Base-by-base conservation (phyloP, 352 stramenopile genomes). In the Phytopythium kandeliae region DNA sequence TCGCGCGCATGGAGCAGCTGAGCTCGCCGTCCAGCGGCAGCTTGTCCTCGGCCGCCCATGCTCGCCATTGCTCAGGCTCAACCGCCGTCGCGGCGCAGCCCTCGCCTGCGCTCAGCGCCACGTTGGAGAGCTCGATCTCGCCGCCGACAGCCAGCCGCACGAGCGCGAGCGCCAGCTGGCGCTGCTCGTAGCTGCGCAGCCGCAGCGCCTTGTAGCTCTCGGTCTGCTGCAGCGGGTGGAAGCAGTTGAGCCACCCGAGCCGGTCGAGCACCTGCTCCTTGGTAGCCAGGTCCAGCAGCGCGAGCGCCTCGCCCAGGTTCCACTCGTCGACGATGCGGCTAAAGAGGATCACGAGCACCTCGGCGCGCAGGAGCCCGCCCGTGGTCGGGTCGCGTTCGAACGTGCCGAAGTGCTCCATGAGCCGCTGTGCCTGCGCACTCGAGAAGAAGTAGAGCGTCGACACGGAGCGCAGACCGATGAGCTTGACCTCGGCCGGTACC, bases 361-460 rank as follows among this genome's bases (percentile, higher is more conserved):
- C 79, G 16, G 76, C 72, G 30, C 79, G 72, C 35, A 82, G 71
- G 0, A 90, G 57, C 9, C 47, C 65, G 4, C 77, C 77, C 4
- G 75, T 81, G 28, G 69, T 60, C 11, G 67, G 49, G 13, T 87
- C 58, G 24, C 78, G 69, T 55, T 88, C 79, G 41, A 87, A 90
- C 16, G 76, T 85, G 24, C 74, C 76, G 47, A 88, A 90, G 46
- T 88, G 70, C 49, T 90, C 79, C 79, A 90, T 90, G 37, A 90
- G 54, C 10, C 79, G 74, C 62, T 90, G 79, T 22, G 61, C 44
- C 31, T 90, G 79, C 46, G 67, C 78, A 48, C 72, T 79, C 13
- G 78, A 81, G 37, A 88, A 90, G 47, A 79, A 90, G 48, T 87
- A 90, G 22, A 67, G 50, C 28, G 69, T 84, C 12, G 79, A 90